Evolutionary conservation across 768 basidiomycete genomes (phyloP).

Genomic region (Clavaria fumosa): DNA sequence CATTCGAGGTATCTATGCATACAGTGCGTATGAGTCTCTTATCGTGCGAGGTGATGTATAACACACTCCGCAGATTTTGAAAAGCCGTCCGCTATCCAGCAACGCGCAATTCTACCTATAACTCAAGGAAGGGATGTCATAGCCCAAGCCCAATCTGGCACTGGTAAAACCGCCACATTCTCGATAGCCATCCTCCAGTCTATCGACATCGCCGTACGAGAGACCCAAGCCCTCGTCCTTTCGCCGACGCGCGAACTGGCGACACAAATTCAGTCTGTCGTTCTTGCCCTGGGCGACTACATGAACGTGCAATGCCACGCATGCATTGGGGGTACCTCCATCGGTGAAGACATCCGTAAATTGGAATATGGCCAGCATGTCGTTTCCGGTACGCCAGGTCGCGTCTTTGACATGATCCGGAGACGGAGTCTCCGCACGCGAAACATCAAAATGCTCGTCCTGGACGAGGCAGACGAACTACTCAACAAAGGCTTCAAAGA

Average conservation of each 20-base stretch:
- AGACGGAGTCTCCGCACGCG: constrained; percentile 83
- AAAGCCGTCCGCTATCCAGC: constrained; percentile 97
- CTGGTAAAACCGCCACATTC: constrained; percentile 99
- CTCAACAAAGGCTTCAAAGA: constrained; percentile 98
- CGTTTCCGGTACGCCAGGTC: constrained; percentile 92
- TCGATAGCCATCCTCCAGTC: constrained; percentile 96
- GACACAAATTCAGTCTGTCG: constrained; percentile 96
- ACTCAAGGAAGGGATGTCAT: constrained; percentile 95
- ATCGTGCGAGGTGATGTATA: constrained; percentile 3
- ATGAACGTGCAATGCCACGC: constrained; percentile 99
- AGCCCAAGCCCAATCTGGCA: constrained; percentile 97
- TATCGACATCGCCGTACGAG: constrained; percentile 88
- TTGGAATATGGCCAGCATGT: constrained; percentile 96
- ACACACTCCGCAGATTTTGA: constrained; percentile 52
- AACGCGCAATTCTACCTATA: constrained; percentile 93
- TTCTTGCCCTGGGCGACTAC: constrained; percentile 93
- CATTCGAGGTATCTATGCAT: constrained; percentile 92
- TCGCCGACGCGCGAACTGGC: constrained; percentile 98
- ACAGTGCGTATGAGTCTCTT: constrained; percentile 43
- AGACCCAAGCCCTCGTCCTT: constrained; percentile 91
- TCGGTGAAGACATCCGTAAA: constrained; percentile 95
- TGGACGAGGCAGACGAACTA: constrained; percentile 92
- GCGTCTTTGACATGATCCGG: constrained; percentile 99
- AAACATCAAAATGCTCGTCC: constrained; percentile 95
- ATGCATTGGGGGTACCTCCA: constrained; percentile 93